Base-by-base conservation (phyloP, 2,329 filamentous ascomycete species). In the Apiospora marii region DNA sequence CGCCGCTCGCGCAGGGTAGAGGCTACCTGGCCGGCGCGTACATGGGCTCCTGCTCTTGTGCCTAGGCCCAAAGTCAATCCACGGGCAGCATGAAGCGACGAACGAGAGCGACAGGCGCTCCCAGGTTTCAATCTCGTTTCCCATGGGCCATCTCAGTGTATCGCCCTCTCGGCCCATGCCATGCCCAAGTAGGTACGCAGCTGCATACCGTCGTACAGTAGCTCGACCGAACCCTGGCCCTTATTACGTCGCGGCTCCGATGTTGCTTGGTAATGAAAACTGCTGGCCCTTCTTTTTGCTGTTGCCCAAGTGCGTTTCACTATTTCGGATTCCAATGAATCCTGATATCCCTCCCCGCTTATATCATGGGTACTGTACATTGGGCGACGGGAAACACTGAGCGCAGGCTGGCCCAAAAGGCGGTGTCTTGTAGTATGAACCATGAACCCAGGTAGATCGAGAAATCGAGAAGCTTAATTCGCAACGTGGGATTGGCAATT, bases 291-390 rank as follows among this genome's bases (percentile, higher is more conserved):
- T 61, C 46, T 51, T 30, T 58, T 30, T 58, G 53, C 30, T 64
- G 58, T 61, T 64, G 37, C 58, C 58, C 34, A 64, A 64, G 58
- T 64, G 58, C 58, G 58, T 64, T 64, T 64, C 58, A 64, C 58
- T 64, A 41, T 64, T 64, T 64, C 58, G 58, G 58, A 64, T 64
- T 64, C 27, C 27, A 30, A 30, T 30, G 27, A 30, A 30, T 64
- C 58, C 58, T 64, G 34, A 64, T 64, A 64, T 64, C 58, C 58
- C 58, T 64, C 58, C 58, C 58, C 58, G 58, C 58, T 64, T 64
- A 41, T 64, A 64, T 41, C 53, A 64, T 61, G 53, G 58, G n/a
- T 64, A 64, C 58, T 34, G n/a, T 64, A 64, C 58, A 64, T 49
- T 49, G 22, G 30, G 19, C 58, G 34, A 64, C 30, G 58, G 34